Evolutionary conservation across 768 basidiomycete species (phyloP).

Genomic region (Hygrocybe punicea): DNA sequence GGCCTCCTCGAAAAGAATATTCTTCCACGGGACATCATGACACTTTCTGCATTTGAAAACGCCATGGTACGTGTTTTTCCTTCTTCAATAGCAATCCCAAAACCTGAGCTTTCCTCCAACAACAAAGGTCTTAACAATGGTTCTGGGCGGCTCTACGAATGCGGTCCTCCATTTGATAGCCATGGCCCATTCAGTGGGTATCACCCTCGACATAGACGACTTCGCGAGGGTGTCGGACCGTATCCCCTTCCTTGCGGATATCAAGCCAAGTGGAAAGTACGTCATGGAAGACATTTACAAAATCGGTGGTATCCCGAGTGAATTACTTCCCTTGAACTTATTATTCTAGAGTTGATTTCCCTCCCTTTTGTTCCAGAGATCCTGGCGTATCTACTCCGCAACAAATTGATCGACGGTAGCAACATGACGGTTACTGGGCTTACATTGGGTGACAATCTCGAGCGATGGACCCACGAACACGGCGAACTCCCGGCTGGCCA

Average conservation of each 20-base stretch:
- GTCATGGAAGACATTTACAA: conserved; percentile 98
- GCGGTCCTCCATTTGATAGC: conserved; percentile 96
- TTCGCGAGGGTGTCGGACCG: conserved; percentile 92
- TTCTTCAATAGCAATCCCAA: background rate
- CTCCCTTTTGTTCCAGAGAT: conserved; percentile 57
- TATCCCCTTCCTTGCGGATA: conserved; percentile 90
- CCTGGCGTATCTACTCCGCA: conserved; percentile 78
- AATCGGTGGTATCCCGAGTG: conserved; percentile 95
- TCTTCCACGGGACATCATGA: conserved; percentile 95
- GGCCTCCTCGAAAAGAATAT: conserved; percentile 89
- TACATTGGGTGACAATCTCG: conserved; percentile 89
- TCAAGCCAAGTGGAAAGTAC: conserved; percentile 97
- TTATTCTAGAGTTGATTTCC: conserved; percentile 5
- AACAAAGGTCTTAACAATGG: conserved; percentile 85
- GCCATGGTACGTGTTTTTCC: conserved; percentile 68
- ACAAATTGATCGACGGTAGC: conserved; percentile 86
- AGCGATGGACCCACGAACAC: conserved; percentile 77
- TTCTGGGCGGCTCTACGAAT: conserved; percentile 96
- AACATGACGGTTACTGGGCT: conserved; percentile 88
- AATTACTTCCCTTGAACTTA: conserved; percentile 25
- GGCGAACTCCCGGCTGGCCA: conserved; percentile 75
- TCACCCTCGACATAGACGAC: conserved; percentile 85
- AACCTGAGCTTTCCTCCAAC: background rate
- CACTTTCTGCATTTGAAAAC: conserved; percentile 92
- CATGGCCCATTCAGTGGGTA: conserved; percentile 92